Percentiles rank a stretch among this genome's conserved stretches.
Evolutionary conservation across 2,329 filamentous ascomycete genomes (phyloP).

Genomic region (Aspergillus pseudoglaucus): DNA sequence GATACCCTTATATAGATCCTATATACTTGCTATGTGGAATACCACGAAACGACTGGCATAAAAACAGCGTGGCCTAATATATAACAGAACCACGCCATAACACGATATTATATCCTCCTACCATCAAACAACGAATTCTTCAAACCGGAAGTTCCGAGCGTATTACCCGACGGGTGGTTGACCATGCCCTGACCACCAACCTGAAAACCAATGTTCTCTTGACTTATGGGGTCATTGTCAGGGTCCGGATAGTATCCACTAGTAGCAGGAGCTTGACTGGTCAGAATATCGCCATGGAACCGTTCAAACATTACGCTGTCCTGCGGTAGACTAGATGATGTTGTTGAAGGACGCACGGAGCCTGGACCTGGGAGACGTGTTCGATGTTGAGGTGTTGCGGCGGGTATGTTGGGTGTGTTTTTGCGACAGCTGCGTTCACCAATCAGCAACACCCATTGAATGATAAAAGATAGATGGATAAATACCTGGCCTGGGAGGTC

Average conservation of each 20-base stretch:
- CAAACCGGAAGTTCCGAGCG: background rate
- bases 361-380: constrained; percentile 17
- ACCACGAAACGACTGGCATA: no score
- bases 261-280: background rate
- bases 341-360: constrained; percentile 12
- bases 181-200: background rate
- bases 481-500: constrained; percentile 17
- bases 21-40: no score
- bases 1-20: no score
- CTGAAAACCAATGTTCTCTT: background rate
- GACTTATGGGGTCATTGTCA: background rate
- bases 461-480: background rate
- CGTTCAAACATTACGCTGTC: constrained; percentile 17
- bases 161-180: background rate
- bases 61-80: background rate
- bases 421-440: no score
- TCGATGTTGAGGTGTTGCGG: constrained; percentile 19
- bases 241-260: background rate
- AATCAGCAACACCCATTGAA: no score
- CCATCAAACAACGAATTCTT: constrained; percentile 1
- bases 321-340: constrained; percentile 17
- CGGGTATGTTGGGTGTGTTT: constrained; percentile 6
- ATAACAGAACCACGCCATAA: background rate
- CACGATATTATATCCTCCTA: background rate
- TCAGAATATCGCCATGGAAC: constrained; percentile 12